A percentile compares a stretch with the other conserved stretches of the same genome.
phyloP scores from a whole-genome alignment of 2,329 filamentous ascomycete genomes.

The Biscogniauxia marginata region DNA sequence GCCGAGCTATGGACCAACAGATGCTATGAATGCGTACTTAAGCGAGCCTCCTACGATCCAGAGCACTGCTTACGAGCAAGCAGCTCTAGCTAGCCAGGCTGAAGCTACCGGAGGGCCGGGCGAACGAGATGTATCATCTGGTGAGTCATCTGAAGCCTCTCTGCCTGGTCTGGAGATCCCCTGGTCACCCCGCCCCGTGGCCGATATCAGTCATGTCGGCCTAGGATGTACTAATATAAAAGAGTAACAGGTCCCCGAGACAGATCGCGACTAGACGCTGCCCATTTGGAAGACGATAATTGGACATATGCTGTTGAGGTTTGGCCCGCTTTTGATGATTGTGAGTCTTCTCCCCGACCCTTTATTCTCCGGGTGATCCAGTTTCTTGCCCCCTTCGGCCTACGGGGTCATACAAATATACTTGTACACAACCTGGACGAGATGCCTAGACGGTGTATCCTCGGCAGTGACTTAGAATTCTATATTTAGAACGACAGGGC shows the following conservation, averaged over 20 bases:
- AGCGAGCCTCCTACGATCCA: not conserved
- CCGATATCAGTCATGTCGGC: not conserved
- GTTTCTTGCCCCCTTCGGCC: too few relatives aligned
- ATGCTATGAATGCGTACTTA: not conserved
- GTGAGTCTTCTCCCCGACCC: too few relatives aligned
- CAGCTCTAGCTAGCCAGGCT: not conserved
- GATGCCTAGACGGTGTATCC: too few relatives aligned
- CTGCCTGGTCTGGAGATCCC: not conserved
- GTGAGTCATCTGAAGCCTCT: not conserved
- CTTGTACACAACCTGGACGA: too few relatives aligned
- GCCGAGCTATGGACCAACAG: not conserved
- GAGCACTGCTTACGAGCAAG: not conserved
- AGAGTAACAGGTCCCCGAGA: not conserved
- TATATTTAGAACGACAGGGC: too few relatives aligned
- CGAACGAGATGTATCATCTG: not conserved
- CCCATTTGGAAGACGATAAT: slow-evolving; percentile 1
- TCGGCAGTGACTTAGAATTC: too few relatives aligned
- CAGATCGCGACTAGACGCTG: not conserved
- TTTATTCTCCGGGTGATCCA: too few relatives aligned
- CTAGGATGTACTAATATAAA: not conserved
- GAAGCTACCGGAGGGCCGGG: not conserved
- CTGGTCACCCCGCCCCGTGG: not conserved
- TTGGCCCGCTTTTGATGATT: slow-evolving; percentile 19
- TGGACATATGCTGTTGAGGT: slow-evolving; percentile 32
- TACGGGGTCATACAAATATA: too few relatives aligned